Conservation (phyloP, 805 yeast genomes). For the Limtongozyma cylindracea region DNA sequence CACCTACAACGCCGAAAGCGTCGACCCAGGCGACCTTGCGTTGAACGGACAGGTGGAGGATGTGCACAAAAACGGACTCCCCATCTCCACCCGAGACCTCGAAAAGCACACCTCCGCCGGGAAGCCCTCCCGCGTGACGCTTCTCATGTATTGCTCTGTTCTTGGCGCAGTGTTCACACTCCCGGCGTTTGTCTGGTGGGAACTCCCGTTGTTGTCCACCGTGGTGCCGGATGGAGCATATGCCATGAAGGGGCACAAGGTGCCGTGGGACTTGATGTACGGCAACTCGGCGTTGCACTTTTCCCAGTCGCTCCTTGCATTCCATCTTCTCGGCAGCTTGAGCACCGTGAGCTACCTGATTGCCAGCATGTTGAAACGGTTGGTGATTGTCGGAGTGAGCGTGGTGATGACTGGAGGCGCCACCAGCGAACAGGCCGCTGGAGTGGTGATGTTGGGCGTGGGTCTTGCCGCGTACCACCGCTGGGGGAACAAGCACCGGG, state of each 20-base stretch:
- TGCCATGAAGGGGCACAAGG: too few species aligned
- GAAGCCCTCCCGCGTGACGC: conserved; percentile 57
- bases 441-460: too few species aligned
- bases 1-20: conserved; percentile 22
- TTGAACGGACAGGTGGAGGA: too few species aligned
- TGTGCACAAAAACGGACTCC: too few species aligned
- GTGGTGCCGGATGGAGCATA: too few species aligned
- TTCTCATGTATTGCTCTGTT: conserved; percentile 57
- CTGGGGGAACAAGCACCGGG: too few species aligned
- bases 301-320: conserved; percentile 56
- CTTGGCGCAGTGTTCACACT: conserved; percentile 47
- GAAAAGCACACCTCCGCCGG: not conserved
- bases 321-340: conserved; percentile 54
- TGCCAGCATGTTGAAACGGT: conserved; percentile 71
- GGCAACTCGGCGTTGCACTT: conserved; percentile 60
- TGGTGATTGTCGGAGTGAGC: conserved; percentile 61
- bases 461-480: too few species aligned
- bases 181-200: conserved; percentile 49
- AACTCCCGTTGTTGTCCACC: conserved; percentile 4
- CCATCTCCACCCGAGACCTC: too few species aligned
- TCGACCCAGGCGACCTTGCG: too few species aligned
- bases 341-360: conserved; percentile 73
- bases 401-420: too few species aligned
- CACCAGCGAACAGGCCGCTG: too few species aligned
- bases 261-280: conserved; percentile 10